Base-by-base conservation (phyloP, 1,139 yeast species). In the Yamadazyma membranifaciens region DNA sequence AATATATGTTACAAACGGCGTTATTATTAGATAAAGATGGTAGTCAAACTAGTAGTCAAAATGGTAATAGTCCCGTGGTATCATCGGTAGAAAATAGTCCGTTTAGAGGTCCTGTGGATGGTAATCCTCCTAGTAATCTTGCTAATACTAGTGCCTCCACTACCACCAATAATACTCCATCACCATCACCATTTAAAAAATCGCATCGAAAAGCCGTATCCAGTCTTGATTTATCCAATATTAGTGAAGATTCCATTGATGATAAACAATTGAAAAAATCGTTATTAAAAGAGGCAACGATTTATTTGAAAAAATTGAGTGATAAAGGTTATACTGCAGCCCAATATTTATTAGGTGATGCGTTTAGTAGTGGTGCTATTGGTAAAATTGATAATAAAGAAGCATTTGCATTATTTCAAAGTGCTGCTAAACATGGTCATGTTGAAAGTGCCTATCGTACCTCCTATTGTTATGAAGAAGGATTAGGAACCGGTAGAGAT, bases 371-470 rank as follows among this genome's bases (percentile, higher is more conserved):
- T 4, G 96, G 96, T 1, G 89, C 89, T 0, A 73, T 89, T 44
- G 95, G 94, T 0, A 86, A 83, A 56, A 73, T 85, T n/a, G 96
- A 89, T 41, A 73, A 83, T 52, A 78, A 76, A 48, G 92, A 87
- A 49, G 86, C 97, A 2, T 84, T 87, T 51, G 53, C 65, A 2
- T 73, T 87, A 41, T 92, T 92, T 60, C 91, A 84, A 57, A 70
- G 87, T 28, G 96, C 98, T 6, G 96, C 96, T 6, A 92, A 91
- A 60, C 92, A 87, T 51, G 95, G 92, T 16, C 98, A 92, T 57
- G 75, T 85, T 9, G 98, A 92, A 60, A 81, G 94, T 40, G 91
- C 96, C 0, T 92, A 86, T 62, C 78, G 98, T 54, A 86, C 96
- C 0, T 88, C 97, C 0, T 78, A 86, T 45, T 91, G 97, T 61